phyloP scores from a whole-genome alignment of 202 grass and related monocot species.

The Setaria italica region DNA sequence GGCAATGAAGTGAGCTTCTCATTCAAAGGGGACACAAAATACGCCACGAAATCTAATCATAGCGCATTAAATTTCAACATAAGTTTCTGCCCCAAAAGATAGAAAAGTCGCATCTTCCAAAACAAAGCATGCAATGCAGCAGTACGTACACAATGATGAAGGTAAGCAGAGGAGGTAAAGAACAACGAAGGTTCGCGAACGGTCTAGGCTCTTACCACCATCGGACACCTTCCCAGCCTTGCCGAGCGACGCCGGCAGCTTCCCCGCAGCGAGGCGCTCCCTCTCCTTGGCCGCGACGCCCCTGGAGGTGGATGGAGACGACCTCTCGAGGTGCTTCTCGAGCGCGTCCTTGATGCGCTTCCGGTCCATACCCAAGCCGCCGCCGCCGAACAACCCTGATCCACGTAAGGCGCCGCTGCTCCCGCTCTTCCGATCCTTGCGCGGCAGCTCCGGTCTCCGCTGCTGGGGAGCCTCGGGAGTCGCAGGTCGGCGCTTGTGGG shows the following conservation, averaged over 20 bases:
- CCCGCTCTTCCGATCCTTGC: constrained; percentile 14
- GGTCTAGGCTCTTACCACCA: constrained; percentile 51
- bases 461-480: neutral
- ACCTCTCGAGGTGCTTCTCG: constrained; percentile 81
- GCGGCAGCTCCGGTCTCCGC: constrained; percentile 17
- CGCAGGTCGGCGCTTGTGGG: constrained; percentile 39
- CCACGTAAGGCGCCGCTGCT: constrained; percentile 51
- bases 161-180: constrained; percentile 6
- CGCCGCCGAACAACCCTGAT: constrained; percentile 48
- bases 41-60: neutral
- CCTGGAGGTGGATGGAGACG: constrained; percentile 73
- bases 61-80: constrained; percentile 7
- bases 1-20: constrained; percentile 4
- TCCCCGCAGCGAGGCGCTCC: constrained; percentile 60
- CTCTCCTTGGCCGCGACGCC: constrained; percentile 59
- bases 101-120: constrained; percentile 22
- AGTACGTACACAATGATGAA: neutral
- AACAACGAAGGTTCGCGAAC: constrained; percentile 20
- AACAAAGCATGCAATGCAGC: constrained; percentile 48
- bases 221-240: constrained; percentile 76
- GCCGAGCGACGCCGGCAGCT: constrained; percentile 56
- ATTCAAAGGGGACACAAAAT: neutral
- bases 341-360: constrained; percentile 85
- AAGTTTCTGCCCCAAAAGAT: constrained; percentile 33
- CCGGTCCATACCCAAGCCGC: constrained; percentile 58